These are phyloP conservation scores for Aureobasidium sp. DNA, from an alignment of 2,329 filamentous ascomycete species.

Conservation along the genomic window DNA sequence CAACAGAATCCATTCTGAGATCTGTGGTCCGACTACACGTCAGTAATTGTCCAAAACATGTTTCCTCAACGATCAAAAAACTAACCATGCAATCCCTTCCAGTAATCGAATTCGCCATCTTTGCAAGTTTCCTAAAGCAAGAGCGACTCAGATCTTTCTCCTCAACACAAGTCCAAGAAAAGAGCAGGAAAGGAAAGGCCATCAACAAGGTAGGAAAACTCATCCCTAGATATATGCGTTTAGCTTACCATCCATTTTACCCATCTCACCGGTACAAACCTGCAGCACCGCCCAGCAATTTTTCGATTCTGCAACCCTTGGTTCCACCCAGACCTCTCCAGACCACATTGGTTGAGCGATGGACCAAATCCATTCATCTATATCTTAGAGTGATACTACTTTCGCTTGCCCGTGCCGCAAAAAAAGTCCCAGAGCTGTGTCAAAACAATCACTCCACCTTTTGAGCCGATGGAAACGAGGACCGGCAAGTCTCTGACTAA, in stretches of 20 bases:
- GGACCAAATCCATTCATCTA: not conserved
- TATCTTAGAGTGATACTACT: not conserved
- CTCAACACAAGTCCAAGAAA: not conserved
- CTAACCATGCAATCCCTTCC: slow-evolving; percentile 18
- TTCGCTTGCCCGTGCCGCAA: not conserved
- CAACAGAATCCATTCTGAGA: slow-evolving; percentile 24
- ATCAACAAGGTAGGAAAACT: not conserved
- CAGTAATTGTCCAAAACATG: too few relatives aligned
- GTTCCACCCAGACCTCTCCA: not conserved
- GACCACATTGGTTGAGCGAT: not conserved
- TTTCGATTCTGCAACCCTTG: not conserved
- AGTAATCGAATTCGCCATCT: slow-evolving; percentile 14
- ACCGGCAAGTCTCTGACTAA: not conserved
- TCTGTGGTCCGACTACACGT: not conserved
- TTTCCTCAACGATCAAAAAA: too few relatives aligned
- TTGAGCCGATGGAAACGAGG: not conserved
- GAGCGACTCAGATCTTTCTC: not conserved
- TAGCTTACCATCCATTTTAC: not conserved
- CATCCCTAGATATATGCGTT: not conserved
- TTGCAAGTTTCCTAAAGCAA: not conserved
- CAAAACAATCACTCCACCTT: not conserved
- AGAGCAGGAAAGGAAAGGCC: not conserved
- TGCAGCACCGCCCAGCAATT: not conserved
- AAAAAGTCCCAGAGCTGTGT: not conserved
- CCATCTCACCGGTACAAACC: not conserved